These are phyloP conservation scores for Aspergillus taichungensis DNA, from an alignment of 495 filamentous ascomycete species.

Conservation along the genomic window DNA sequence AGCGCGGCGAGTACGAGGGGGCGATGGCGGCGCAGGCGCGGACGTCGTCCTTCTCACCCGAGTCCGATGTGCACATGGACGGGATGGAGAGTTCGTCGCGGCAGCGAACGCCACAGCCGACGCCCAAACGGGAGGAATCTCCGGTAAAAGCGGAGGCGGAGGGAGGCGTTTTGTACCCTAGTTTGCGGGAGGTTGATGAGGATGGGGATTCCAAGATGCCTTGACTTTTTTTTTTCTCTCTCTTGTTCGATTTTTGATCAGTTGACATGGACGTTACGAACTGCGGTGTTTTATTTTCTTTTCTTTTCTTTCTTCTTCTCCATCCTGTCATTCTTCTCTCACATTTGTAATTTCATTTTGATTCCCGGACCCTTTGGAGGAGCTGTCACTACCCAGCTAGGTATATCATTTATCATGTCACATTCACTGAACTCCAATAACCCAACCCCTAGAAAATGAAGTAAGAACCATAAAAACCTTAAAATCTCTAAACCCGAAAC, in stretches of 20 bases:
- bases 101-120: constrained; percentile 3
- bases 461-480: no score
- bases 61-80: constrained; percentile 33
- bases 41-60: constrained; percentile 8
- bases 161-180: constrained; percentile 37
- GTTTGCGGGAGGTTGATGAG: constrained; percentile 34
- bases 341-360: background rate
- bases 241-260: constrained; percentile 4
- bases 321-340: constrained; percentile 1
- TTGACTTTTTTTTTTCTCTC: constrained; percentile 8
- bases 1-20: constrained; percentile 52
- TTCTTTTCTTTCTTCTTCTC: constrained; percentile 2
- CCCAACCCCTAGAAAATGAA: no score
- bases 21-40: constrained; percentile 2
- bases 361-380: background rate
- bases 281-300: background rate
- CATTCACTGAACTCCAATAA: no score
- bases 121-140: constrained; percentile 8
- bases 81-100: constrained; percentile 24
- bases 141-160: constrained; percentile 16
- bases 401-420: no score
- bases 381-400: no score
- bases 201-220: constrained; percentile 36
- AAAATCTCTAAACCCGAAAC: no score
- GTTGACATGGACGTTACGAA: background rate